Evolutionary conservation across 1,284 basidiomycete species (phyloP).

Genomic region (Clitocybe nebularis): DNA sequence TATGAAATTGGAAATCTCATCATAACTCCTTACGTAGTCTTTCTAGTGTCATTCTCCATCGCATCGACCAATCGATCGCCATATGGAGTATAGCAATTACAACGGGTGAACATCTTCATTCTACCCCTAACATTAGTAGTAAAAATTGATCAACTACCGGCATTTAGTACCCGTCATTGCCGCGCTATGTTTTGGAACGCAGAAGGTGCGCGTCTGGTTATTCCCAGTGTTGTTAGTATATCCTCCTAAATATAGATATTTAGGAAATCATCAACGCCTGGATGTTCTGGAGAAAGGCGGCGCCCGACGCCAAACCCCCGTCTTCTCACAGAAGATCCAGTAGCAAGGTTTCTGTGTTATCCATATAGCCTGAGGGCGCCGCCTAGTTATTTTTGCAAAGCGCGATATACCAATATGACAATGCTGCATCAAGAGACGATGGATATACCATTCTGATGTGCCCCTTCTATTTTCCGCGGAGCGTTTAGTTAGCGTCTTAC

Average conservation of each 20-base stretch:
- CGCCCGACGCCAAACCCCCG: not conserved
- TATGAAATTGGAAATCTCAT: not conserved
- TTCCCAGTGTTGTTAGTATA: not conserved
- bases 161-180: slow-evolving; percentile 2
- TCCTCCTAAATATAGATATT: not conserved
- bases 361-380: too few relatives aligned
- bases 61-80: slow-evolving; percentile 1
- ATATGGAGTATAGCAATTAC: slow-evolving; percentile 9
- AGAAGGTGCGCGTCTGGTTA: slow-evolving; percentile 2
- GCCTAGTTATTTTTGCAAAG: too few relatives aligned
- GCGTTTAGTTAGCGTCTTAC: too few relatives aligned
- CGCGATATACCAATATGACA: too few relatives aligned
- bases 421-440: too few relatives aligned
- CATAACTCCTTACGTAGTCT: not conserved
- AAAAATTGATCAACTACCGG: not conserved
- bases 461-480: too few relatives aligned
- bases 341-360: too few relatives aligned
- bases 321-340: too few relatives aligned
- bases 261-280: slow-evolving; percentile 10
- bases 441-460: too few relatives aligned
- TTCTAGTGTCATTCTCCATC: slow-evolving; percentile 2
- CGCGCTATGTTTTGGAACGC: slow-evolving; percentile 8
- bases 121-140: not conserved
- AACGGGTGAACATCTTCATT: slow-evolving; percentile 11
- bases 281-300: slow-evolving; percentile 9